phyloP scores from a whole-genome alignment of 2,329 filamentous ascomycete species.

The Fusarium penzigii region DNA sequence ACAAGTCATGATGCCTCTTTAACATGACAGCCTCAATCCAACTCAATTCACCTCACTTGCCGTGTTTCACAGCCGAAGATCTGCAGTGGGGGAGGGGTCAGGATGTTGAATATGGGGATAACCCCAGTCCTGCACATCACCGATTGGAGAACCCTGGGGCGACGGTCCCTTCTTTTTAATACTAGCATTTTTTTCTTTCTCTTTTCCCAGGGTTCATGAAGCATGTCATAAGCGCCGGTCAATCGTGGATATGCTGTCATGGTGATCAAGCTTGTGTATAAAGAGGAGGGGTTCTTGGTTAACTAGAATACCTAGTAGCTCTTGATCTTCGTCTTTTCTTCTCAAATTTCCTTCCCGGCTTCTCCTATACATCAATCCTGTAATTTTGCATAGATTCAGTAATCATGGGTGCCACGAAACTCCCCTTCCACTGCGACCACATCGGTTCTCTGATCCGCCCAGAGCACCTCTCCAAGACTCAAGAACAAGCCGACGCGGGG shows the following conservation, averaged over 20 bases:
- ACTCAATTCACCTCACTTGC: conserved; percentile 21
- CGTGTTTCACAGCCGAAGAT: conserved; percentile 29
- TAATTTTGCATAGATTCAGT: background rate
- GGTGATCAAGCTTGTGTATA: background rate
- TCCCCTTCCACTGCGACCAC: conserved; percentile 71
- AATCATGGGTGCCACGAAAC: conserved; percentile 29
- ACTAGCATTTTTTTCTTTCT: too few relatives aligned
- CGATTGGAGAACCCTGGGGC: conserved; percentile 22
- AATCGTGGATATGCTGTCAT: background rate
- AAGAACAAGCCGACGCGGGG: conserved; percentile 48
- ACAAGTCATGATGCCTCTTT: background rate
- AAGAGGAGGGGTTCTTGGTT: background rate
- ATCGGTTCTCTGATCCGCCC: conserved; percentile 71
- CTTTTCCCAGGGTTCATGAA: background rate
- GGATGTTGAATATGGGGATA: conserved; percentile 18
- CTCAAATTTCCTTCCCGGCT: background rate
- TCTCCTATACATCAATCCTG: too few relatives aligned
- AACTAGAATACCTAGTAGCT: background rate
- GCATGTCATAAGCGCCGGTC: conserved; percentile 16
- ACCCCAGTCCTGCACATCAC: conserved; percentile 9
- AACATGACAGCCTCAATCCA: background rate
- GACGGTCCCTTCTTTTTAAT: background rate
- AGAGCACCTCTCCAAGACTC: conserved; percentile 57
- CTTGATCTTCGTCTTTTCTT: background rate
- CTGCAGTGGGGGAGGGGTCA: conserved; percentile 27